These are phyloP conservation scores for Penicillium desertorum DNA, from an alignment of 495 filamentous ascomycete genomes.

Conservation along the genomic window DNA sequence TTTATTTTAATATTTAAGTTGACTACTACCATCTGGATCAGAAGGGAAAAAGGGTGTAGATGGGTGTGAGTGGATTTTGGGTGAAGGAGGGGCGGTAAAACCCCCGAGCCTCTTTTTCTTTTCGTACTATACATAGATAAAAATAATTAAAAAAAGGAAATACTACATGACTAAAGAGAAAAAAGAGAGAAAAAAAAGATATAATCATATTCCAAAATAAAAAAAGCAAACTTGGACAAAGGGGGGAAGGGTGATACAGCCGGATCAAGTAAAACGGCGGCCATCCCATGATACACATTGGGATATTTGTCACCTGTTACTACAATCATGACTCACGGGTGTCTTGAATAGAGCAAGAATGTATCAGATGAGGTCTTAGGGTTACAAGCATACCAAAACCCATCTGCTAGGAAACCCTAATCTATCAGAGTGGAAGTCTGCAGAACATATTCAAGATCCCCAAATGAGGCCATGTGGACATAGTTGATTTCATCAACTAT, in stretches of 20 bases:
- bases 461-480: constrained; percentile 28
- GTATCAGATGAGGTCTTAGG: constrained; percentile 43
- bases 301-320: constrained; percentile 45
- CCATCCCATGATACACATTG: constrained; percentile 31
- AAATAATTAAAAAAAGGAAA: constrained; percentile 3
- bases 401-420: constrained; percentile 21
- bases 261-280: constrained; percentile 27
- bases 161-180: not conserved
- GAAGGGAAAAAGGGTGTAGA: constrained; percentile 3
- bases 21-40: constrained; percentile 8
- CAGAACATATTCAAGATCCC: constrained; percentile 19
- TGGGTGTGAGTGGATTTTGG: constrained; percentile 8
- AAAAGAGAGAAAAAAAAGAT: not conserved
- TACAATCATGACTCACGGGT: constrained; percentile 39
- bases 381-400: constrained; percentile 27
- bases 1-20: constrained; percentile 9
- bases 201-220: constrained; percentile 14
- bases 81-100: constrained; percentile 27
- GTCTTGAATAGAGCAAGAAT: constrained; percentile 30
- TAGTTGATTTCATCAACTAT: constrained; percentile 22
- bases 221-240: constrained; percentile 26
- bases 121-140: constrained; percentile 12
- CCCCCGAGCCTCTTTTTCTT: constrained; percentile 19
- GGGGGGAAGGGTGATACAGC: constrained; percentile 36
- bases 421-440: constrained; percentile 13